Base-by-base conservation (phyloP, 495 filamentous ascomycete genomes). In the Penicillium soppii region DNA sequence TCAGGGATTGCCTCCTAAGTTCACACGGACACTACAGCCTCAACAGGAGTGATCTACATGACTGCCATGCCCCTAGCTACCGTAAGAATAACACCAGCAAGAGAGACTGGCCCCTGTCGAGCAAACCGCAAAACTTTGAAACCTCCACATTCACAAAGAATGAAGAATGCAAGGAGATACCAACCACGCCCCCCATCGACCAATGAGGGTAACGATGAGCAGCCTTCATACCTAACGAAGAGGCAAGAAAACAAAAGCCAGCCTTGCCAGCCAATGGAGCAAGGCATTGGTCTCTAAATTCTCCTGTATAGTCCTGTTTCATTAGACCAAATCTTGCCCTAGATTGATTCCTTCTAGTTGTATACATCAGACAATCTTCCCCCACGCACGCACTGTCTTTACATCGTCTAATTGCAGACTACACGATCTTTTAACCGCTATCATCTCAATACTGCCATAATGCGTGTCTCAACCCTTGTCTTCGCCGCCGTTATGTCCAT, bases 401-500 rank as follows among this genome's bases (percentile, higher is more conserved):
- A 16, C 9, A n/a, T 23, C 45, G 7, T 32, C 13, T 12, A 12
- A 25, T 13, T 13, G 22, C 17, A 37, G 27, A 17, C 9, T 41
- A 27, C 15, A 1, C 39, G 33, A 23, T 36, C 16, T 22, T 32
- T 27, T 6, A 38, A 15, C 48, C 13, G 35, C 16, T 3, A 16
- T 9, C 15, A 27, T 21, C 16, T 7, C 13, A 52, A 38, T 20
- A 27, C 23, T 43, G n/a, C 20, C 54, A 62, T 45, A 41, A 74
- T 74, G 71, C 63, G 67, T 16, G 44, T 73, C 50, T 38, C 61
- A 25, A 27, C 65, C 19, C 27, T 66, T 15, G 39, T 69, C 29
- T 12, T 69, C 41, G 51, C 56, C 21, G 44, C 62, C 12, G 47
- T 62, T 13, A 17, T 67, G 16, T 43, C 59, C 27, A 32, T 68